phyloP scores from a whole-genome alignment of 202 grass and related monocot species.

The Panicum virgatum region DNA sequence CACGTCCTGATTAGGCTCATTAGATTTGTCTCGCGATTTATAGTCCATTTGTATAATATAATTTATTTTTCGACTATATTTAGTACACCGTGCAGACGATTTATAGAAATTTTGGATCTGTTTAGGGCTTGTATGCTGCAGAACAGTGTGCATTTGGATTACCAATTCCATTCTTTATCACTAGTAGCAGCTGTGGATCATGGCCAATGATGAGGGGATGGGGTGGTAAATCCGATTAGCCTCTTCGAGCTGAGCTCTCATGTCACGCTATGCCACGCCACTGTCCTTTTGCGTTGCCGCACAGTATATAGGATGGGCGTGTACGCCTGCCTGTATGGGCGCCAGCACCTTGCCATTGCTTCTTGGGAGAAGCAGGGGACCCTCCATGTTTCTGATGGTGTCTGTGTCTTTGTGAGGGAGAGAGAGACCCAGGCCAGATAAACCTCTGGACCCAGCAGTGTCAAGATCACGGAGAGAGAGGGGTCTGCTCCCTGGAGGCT shows the following conservation, averaged over 20 bases:
- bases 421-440: neutral
- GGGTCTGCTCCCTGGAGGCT: conserved; percentile 6
- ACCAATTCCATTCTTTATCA: neutral
- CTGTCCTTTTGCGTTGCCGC: too few species aligned
- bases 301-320: neutral
- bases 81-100: too few species aligned
- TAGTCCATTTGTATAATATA: too few species aligned
- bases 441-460: conserved; percentile 17
- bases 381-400: neutral
- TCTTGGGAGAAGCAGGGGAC: neutral
- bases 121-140: too few species aligned
- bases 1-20: too few species aligned
- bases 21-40: too few species aligned
- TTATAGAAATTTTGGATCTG: too few species aligned
- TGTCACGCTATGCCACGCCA: neutral
- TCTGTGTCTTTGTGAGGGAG: neutral
- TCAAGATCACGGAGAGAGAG: conserved; percentile 17
- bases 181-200: neutral
- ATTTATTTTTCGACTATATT: too few species aligned
- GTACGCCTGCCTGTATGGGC: conserved; percentile 7
- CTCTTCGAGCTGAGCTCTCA: conserved; percentile 4
- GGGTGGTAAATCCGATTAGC: conserved; percentile 52
- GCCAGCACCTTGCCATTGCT: conserved; percentile 33
- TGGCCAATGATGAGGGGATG: conserved; percentile 55
- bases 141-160: neutral